Evolutionary conservation across 371 early-diverging fungal genomes (phyloP).

Genomic region (Mucor ambiguus): DNA sequence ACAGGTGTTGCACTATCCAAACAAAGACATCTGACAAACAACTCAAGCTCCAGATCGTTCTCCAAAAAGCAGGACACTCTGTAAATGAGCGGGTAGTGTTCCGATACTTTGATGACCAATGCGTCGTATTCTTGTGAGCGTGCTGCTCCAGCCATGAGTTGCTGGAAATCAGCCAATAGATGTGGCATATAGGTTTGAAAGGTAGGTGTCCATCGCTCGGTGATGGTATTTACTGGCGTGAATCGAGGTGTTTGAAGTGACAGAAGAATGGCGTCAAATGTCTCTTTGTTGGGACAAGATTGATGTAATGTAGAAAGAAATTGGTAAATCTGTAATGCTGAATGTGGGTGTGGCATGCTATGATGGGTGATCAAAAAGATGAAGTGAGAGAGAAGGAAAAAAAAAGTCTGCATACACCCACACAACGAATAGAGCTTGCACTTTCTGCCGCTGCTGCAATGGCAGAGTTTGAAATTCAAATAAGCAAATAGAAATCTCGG

Average conservation of each 20-base stretch:
- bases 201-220: conserved; percentile 13
- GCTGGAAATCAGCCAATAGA: conserved; percentile 7
- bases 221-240: conserved; percentile 3
- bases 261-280: conserved; percentile 12
- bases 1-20: conserved; percentile 21
- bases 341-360: neutral
- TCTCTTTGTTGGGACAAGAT: neutral
- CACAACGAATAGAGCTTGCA: neutral
- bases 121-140: conserved; percentile 16
- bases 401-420: neutral
- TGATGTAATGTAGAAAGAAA: conserved; percentile 19
- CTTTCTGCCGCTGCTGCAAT: neutral
- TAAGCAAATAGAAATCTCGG: neutral
- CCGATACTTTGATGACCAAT: conserved; percentile 9
- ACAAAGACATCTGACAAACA: conserved; percentile 27
- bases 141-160: conserved; percentile 11
- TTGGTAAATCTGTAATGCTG: conserved; percentile 23
- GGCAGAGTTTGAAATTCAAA: neutral
- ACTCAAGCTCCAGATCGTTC: conserved; percentile 18
- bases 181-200: conserved; percentile 5
- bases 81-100: conserved; percentile 24
- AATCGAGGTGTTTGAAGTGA: conserved; percentile 23
- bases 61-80: conserved; percentile 28
- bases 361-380: neutral
- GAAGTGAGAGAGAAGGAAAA: neutral